These are phyloP conservation scores for Penicillium soppii DNA, from an alignment of 495 filamentous ascomycete species.

Conservation along the genomic window DNA sequence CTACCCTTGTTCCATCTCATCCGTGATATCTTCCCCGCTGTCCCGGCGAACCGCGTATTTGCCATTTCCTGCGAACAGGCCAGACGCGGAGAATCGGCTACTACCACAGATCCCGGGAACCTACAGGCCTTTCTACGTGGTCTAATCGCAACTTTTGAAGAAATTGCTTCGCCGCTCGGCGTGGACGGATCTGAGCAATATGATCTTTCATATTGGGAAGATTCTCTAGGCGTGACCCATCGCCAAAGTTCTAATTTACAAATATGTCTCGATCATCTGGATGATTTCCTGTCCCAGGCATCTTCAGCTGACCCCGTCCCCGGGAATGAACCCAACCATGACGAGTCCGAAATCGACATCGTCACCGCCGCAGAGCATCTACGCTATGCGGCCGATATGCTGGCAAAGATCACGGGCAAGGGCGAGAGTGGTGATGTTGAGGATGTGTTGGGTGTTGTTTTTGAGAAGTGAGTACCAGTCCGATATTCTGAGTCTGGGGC, in stretches of 20 bases:
- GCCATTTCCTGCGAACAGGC: conserved; percentile 68
- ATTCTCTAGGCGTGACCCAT: conserved; percentile 86
- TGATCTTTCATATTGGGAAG: conserved; percentile 65
- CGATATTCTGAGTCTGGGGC: conserved; percentile 3
- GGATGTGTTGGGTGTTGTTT: conserved; percentile 94
- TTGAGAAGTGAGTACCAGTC: conserved; percentile 74
- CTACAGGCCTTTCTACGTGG: conserved; percentile 67
- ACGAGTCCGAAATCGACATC: conserved; percentile 63
- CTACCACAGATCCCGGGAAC: conserved; percentile 54
- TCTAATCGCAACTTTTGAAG: conserved; percentile 65
- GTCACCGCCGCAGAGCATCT: conserved; percentile 91
- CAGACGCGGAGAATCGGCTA: conserved; percentile 7
- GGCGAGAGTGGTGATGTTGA: conserved; percentile 91
- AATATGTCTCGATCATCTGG: conserved; percentile 65
- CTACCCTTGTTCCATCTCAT: conserved; percentile 20
- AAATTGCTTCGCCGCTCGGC: conserved; percentile 64
- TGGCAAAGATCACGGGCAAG: conserved; percentile 84
- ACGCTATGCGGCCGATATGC: conserved; percentile 72
- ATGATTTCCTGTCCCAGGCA: conserved; percentile 59
- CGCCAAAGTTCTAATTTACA: conserved; percentile 81
- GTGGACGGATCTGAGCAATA: conserved; percentile 34
- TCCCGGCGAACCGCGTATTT: conserved; percentile 50
- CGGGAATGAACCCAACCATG: not conserved
- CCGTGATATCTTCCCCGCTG: conserved; percentile 30
- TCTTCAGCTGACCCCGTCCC: conserved; percentile 2